Conservation (phyloP, 305 asterid species). For the Fraxinus albicans region DNA sequence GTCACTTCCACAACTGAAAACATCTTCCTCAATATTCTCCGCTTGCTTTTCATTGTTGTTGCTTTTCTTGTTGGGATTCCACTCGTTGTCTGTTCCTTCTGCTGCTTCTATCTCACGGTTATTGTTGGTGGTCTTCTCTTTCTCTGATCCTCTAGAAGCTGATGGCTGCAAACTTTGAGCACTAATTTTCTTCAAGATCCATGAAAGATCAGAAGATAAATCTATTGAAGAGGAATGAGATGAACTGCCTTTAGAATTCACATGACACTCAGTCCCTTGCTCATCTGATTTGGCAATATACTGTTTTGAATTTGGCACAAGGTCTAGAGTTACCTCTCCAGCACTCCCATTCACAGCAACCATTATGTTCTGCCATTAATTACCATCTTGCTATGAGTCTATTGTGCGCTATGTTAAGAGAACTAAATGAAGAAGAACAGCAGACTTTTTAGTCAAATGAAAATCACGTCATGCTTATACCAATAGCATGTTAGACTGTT, state of each 20-base stretch:
- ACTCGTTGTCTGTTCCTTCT: slow-evolving; percentile 32
- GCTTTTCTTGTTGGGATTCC: slow-evolving; percentile 22
- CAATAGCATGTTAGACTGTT: background rate
- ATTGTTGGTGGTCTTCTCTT: slow-evolving; percentile 20
- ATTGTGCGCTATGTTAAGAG: slow-evolving; percentile 13
- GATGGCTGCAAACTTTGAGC: slow-evolving; percentile 34
- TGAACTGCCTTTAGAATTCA: slow-evolving; percentile 31
- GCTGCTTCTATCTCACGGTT: slow-evolving; percentile 12
- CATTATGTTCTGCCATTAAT: slow-evolving; percentile 47
- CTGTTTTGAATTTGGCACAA: slow-evolving; percentile 18
- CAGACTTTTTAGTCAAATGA: background rate
- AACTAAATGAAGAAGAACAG: background rate
- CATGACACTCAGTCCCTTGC: slow-evolving; percentile 34
- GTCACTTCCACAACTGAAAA: slow-evolving; percentile 4
- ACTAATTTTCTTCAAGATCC: slow-evolving; percentile 48
- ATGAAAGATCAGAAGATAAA: slow-evolving; percentile 55
- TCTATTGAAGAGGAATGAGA: slow-evolving; percentile 50
- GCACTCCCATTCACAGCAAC: slow-evolving; percentile 33
- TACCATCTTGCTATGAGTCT: slow-evolving; percentile 14
- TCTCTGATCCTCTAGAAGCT: slow-evolving; percentile 34
- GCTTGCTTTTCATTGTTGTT: slow-evolving; percentile 18
- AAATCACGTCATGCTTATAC: background rate
- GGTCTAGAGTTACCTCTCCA: slow-evolving; percentile 37
- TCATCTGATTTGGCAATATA: slow-evolving; percentile 37
- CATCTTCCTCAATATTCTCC: slow-evolving; percentile 15